Percentiles rank a stretch among this genome's conserved stretches.
Conservation (phyloP, 768 basidiomycete genomes). For the Floccularia luteovirens region DNA sequence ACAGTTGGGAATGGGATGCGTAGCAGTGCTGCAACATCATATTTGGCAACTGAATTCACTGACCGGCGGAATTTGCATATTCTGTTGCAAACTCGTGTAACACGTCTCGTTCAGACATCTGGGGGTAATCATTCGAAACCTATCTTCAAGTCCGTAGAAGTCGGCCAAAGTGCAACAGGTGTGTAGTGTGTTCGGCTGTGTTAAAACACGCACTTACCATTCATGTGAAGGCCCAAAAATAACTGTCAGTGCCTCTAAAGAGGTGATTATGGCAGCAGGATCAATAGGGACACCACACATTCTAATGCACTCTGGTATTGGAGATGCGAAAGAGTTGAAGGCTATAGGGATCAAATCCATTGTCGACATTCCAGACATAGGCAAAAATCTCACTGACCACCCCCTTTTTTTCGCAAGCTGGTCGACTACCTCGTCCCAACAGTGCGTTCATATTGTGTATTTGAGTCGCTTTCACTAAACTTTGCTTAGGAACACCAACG, state of each 20-base stretch:
- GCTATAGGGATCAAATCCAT: constrained; percentile 11
- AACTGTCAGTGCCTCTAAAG: constrained; percentile 14
- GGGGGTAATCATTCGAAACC: not conserved
- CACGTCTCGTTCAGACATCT: constrained; percentile 13
- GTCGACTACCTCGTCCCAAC: too few species aligned
- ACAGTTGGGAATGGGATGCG: constrained; percentile 13
- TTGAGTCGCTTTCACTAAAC: too few species aligned
- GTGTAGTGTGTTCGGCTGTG: not conserved
- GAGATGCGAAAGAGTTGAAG: constrained; percentile 11
- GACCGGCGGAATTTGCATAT: constrained; percentile 16
- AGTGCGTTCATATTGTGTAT: too few species aligned
- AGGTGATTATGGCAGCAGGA: constrained; percentile 24
- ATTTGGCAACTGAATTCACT: constrained; percentile 12
- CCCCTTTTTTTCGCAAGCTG: too few species aligned
- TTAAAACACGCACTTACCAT: not conserved
- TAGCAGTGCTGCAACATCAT: constrained; percentile 18
- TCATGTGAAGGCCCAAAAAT: not conserved
- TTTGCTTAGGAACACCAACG: constrained; percentile 12
- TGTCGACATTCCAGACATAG: constrained; percentile 17
- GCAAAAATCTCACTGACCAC: too few species aligned
- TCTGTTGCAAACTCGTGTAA: constrained; percentile 16
- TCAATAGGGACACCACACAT: constrained; percentile 19
- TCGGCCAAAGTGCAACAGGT: not conserved
- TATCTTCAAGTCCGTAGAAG: constrained; percentile 1
- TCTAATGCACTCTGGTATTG: constrained; percentile 21